These are phyloP conservation scores for Suillus subluteus DNA, from an alignment of 768 basidiomycete genomes.

Conservation along the genomic window DNA sequence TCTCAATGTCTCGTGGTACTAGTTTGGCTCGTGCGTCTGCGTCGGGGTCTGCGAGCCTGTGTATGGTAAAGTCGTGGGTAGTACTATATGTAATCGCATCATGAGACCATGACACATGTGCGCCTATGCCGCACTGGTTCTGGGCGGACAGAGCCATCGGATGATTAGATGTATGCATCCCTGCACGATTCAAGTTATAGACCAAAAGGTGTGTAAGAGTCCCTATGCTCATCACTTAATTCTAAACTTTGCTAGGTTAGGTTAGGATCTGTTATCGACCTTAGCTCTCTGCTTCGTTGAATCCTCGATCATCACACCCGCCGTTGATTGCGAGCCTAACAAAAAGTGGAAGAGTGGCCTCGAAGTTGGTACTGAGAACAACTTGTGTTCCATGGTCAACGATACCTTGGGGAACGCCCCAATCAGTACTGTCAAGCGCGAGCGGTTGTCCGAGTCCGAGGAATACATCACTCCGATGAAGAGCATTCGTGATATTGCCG, in stretches of 20 bases:
- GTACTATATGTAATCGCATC: background rate
- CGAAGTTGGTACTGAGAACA: slow-evolving; percentile 54
- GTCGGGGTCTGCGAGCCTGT: background rate
- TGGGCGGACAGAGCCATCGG: background rate
- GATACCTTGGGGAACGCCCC: slow-evolving; percentile 51
- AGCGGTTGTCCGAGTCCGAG: slow-evolving; percentile 35
- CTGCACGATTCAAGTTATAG: slow-evolving; percentile 81
- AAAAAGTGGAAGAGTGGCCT: slow-evolving; percentile 54
- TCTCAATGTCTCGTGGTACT: too few relatives aligned
- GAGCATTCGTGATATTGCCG: slow-evolving; percentile 46
- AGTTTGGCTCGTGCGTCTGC: background rate
- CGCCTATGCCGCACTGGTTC: background rate
- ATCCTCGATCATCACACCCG: background rate
- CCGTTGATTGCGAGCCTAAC: slow-evolving; percentile 48
- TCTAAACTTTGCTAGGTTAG: background rate
- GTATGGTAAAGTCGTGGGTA: background rate
- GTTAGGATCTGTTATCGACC: slow-evolving; percentile 10
- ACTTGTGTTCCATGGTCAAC: slow-evolving; percentile 45
- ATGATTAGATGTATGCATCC: slow-evolving; percentile 60
- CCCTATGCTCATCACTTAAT: slow-evolving; percentile 14
- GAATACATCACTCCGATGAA: slow-evolving; percentile 47
- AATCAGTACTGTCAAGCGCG: slow-evolving; percentile 35
- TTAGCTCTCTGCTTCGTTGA: slow-evolving; percentile 20
- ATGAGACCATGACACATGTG: background rate
- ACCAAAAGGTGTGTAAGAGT: slow-evolving; percentile 85